These are phyloP conservation scores for Rhizopus stolonifer DNA, from an alignment of 371 early-diverging fungal genomes.

Conservation along the genomic window DNA sequence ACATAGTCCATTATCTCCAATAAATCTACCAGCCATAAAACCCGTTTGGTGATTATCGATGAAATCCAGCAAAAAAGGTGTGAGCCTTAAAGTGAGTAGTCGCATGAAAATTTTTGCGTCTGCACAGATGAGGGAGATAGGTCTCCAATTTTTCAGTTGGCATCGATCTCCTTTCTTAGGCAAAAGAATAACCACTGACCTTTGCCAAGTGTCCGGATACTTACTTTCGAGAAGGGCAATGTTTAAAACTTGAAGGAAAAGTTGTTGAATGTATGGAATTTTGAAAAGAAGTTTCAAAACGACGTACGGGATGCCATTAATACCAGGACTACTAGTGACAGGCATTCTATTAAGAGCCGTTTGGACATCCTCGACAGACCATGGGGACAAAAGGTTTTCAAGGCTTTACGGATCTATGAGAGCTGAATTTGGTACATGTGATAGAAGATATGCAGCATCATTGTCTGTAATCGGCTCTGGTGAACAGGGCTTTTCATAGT, in stretches of 20 bases:
- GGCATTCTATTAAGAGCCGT: conserved; percentile 2
- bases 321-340: conserved; percentile 22
- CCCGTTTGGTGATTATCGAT: conserved; percentile 6
- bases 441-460: background rate
- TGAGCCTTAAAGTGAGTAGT: conserved; percentile 15
- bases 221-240: conserved; percentile 16
- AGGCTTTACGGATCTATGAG: background rate
- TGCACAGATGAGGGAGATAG: too few relatives aligned
- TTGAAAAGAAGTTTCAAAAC: conserved; percentile 10
- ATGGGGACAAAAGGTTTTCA: background rate
- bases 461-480: conserved; percentile 2
- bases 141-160: too few relatives aligned
- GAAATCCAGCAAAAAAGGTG: background rate
- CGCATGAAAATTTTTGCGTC: conserved; percentile 28
- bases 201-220: conserved; percentile 13
- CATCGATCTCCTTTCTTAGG: too few relatives aligned
- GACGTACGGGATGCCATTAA: conserved; percentile 36
- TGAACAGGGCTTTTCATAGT: conserved; percentile 9
- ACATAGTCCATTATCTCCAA: conserved; percentile 5
- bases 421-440: background rate
- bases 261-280: background rate
- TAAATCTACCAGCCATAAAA: conserved; percentile 8
- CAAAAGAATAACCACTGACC: conserved; percentile 21
- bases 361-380: background rate
- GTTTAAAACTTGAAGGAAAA: conserved; percentile 15